Percentiles rank a stretch among this genome's conserved stretches.
Conservation (phyloP, 2,329 filamentous ascomycete species). For the Colletotrichum somersetense region DNA sequence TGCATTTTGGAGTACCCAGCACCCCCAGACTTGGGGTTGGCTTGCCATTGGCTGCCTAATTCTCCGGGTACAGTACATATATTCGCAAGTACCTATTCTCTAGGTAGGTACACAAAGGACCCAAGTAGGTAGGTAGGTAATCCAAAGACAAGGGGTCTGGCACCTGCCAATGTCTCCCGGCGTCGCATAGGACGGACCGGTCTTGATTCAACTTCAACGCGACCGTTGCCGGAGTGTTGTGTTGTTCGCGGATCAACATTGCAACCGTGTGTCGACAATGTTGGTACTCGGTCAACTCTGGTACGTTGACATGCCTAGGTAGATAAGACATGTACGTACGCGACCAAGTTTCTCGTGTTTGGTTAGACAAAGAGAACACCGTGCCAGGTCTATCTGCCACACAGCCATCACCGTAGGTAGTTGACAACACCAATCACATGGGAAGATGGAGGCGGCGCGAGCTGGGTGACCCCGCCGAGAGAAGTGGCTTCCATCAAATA, state of each 20-base stretch:
- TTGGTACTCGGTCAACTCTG: not conserved
- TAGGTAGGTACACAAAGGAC: conserved; percentile 14
- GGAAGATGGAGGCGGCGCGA: not conserved
- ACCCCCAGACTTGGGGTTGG: conserved; percentile 24
- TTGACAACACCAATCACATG: not conserved
- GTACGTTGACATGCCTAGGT: not conserved
- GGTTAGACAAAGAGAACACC: not conserved
- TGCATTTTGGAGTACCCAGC: not conserved
- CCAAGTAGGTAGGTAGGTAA: not conserved
- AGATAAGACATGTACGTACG: not conserved
- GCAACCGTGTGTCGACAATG: not conserved
- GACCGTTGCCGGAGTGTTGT: not conserved
- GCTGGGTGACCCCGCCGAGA: not conserved
- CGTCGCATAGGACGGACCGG: conserved; percentile 14
- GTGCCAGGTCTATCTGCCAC: not conserved
- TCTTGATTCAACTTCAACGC: not conserved
- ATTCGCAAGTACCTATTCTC: too few species aligned
- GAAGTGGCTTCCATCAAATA: not conserved
- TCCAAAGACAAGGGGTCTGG: conserved; percentile 11
- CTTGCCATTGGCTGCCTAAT: conserved; percentile 15
- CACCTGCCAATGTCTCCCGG: conserved; percentile 1
- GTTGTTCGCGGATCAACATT: conserved; percentile 4
- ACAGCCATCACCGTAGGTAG: not conserved
- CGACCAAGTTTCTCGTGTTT: not conserved
- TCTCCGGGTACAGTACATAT: conserved; percentile 1